phyloP scores from a whole-genome alignment of 768 basidiomycete genomes.

The Ephemerocybe angulata region DNA sequence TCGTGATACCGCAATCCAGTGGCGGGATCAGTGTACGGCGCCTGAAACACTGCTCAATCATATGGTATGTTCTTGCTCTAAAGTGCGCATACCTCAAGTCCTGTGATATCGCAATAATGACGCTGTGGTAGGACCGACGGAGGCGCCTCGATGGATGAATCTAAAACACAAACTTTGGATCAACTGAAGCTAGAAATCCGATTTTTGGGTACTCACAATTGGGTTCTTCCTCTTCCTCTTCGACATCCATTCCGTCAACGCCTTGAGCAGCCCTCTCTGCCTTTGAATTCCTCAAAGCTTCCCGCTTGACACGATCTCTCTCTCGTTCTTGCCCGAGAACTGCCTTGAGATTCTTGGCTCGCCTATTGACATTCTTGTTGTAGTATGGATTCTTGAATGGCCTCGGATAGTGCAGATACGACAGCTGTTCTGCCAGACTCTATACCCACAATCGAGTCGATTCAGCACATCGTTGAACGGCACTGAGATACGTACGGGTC shows the following conservation, averaged over 20 bases:
- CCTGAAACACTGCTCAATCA: conserved; percentile 35
- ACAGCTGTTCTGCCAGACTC: conserved; percentile 73
- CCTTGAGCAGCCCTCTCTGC: conserved; percentile 28
- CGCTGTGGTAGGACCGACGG: conserved; percentile 74
- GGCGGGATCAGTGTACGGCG: conserved; percentile 79
- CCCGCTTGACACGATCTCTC: conserved; percentile 65
- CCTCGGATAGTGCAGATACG: conserved; percentile 63
- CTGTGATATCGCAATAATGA: conserved; percentile 85
- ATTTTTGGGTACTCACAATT: conserved; percentile 49
- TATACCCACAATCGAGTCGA: conserved; percentile 21
- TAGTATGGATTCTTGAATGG: conserved; percentile 79
- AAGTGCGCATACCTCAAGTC: conserved; percentile 55
- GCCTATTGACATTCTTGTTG: conserved; percentile 63
- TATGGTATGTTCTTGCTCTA: not conserved
- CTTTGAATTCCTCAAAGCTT: conserved; percentile 48
- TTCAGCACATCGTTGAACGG: not conserved
- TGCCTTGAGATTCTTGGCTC: conserved; percentile 77
- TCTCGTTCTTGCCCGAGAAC: conserved; percentile 79
- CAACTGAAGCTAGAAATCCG: not conserved
- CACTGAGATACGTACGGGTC: conserved; percentile 30
- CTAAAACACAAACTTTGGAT: conserved; percentile 30
- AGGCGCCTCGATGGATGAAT: conserved; percentile 79
- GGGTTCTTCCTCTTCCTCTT: conserved; percentile 61
- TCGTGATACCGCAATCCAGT: conserved; percentile 80
- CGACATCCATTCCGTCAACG: conserved; percentile 50